Base-by-base conservation (phyloP, 495 filamentous ascomycete species). In the Geopyxis carbonaria region DNA sequence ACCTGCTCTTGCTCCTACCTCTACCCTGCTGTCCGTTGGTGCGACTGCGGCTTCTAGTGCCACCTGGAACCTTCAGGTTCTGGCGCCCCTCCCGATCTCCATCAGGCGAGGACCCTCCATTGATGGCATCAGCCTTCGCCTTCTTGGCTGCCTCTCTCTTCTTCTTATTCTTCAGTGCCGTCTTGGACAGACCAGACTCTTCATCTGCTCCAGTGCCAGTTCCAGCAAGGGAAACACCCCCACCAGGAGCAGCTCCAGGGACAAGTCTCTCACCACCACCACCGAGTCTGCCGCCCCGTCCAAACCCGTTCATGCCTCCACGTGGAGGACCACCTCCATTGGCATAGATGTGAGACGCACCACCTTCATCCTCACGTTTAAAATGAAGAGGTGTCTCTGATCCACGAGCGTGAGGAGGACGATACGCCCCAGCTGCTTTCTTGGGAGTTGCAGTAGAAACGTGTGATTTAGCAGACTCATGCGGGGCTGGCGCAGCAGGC, bases 141-240 rank as follows among this genome's bases (percentile, higher is more conserved):
- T 94, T 95, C 68, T 91, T 93, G 16, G 51, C 51, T 38, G 84
- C 86, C 55, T 92, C 84, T 24, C 87, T 70, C 70, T 97, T 97
- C 71, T 94, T 95, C 74, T 94, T 94, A 64, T 95, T 97, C 66
- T 94, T 93, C 37, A 86, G 61, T 0, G 86, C 89, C 11, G 84
- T 69, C 60, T 86, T 93, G 45, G 80, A 86, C 29, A 91, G 59
- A 45, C 65, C 76, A 43, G 78, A 80, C 34, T 78, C 68, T 16
- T 68, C 72, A 22, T 76, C 73, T 27, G 62, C 68, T 2, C 64
- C 64, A 18, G 63, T 64, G 18, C 75, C 73, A 25, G 63, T 67
- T 13, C 63, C 64, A 23, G 64, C 67, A 24, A 78, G 61, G 38
- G 68, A 68, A 29, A 79, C 75, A 22, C 75, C 75, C n/a, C 75